Conservation (phyloP, 768 basidiomycete genomes). For the Hygrocybe coccinea region DNA sequence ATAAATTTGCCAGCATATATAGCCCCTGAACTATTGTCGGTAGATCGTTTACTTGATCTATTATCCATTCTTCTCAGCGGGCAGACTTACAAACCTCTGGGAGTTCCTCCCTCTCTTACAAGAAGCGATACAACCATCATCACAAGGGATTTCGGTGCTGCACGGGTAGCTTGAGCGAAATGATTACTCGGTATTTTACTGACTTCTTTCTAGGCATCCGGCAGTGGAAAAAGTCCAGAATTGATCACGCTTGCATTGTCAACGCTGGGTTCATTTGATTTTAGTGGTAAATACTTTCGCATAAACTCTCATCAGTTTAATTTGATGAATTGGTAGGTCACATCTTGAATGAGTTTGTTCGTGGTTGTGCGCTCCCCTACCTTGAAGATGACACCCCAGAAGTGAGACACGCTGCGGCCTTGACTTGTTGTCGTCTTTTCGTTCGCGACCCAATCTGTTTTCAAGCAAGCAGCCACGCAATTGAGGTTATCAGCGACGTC, state of each 20-base stretch:
- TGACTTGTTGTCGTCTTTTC: slow-evolving; percentile 89
- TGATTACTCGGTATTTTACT: background rate
- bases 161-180: slow-evolving; percentile 37
- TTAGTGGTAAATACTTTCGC: slow-evolving; percentile 57
- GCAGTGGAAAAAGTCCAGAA: slow-evolving; percentile 61
- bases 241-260: slow-evolving; percentile 75
- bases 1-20: background rate
- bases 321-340: slow-evolving; percentile 53
- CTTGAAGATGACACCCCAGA: slow-evolving; percentile 88
- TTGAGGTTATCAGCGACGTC: slow-evolving; percentile 97
- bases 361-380: slow-evolving; percentile 85
- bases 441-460: slow-evolving; percentile 93
- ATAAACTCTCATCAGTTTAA: background rate
- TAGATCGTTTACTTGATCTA: slow-evolving; percentile 86
- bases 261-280: slow-evolving; percentile 90
- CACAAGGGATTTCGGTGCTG: slow-evolving; percentile 48
- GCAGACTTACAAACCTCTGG: slow-evolving; percentile 81
- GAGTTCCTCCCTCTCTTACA: slow-evolving; percentile 65
- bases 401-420: slow-evolving; percentile 82
- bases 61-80: slow-evolving; percentile 78
- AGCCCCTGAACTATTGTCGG: background rate
- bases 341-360: slow-evolving; percentile 91
- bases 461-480: slow-evolving; percentile 92
- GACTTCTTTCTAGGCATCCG: slow-evolving; percentile 32
- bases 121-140: slow-evolving; percentile 47